Percentiles rank a stretch among this genome's conserved stretches.
These are phyloP conservation scores for Acanthochlamys bracteata DNA, from an alignment of 106 monocot species.

Conservation along the genomic window DNA sequence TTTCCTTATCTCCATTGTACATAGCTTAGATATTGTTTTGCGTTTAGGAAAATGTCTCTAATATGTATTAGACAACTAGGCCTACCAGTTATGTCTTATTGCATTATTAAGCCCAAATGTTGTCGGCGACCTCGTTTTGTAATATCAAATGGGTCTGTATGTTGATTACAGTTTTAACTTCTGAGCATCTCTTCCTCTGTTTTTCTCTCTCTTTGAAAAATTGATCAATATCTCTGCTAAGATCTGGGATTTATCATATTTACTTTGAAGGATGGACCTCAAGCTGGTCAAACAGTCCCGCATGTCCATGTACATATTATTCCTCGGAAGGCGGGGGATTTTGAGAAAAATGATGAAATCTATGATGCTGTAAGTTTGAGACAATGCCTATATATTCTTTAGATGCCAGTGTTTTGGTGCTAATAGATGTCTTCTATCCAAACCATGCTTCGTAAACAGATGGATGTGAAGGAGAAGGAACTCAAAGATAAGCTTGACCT, in stretches of 20 bases:
- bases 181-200: background rate
- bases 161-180: too few species aligned
- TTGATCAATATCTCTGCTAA: slow-evolving; percentile 4
- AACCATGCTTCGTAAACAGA: slow-evolving; percentile 22
- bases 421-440: background rate
- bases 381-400: background rate
- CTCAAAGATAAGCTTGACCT: slow-evolving; percentile 79
- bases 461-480: slow-evolving; percentile 68
- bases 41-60: too few species aligned
- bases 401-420: background rate
- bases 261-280: slow-evolving; percentile 64
- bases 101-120: too few species aligned
- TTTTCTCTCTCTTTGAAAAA: background rate
- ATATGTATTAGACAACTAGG: too few species aligned
- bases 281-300: slow-evolving; percentile 88
- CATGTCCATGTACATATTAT: slow-evolving; percentile 94
- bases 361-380: slow-evolving; percentile 59
- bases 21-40: too few species aligned
- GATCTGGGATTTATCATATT: too few species aligned
- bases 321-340: slow-evolving; percentile 78
- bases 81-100: too few species aligned
- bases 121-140: too few species aligned
- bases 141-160: too few species aligned
- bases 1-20: too few species aligned
- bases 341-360: slow-evolving; percentile 95